Percentiles rank a stretch among this genome's conserved stretches.
Conservation (phyloP, 768 basidiomycete species). For the Mycena metata region DNA sequence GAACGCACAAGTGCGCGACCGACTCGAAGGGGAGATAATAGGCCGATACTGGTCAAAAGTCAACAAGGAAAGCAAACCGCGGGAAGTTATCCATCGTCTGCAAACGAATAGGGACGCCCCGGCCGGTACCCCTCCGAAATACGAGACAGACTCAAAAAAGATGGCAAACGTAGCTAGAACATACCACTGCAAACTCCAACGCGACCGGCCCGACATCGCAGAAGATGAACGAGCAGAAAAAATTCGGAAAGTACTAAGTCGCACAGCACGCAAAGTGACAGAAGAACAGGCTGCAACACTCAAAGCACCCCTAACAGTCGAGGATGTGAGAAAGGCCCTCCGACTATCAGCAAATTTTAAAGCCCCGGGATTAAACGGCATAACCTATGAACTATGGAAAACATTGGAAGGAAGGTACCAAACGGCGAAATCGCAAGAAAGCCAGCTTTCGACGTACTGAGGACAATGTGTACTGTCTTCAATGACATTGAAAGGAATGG, state of each 20-base stretch:
- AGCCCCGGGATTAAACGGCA: background rate
- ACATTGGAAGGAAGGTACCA: background rate
- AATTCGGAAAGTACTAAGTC: background rate
- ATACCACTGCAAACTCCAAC: background rate
- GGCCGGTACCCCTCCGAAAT: background rate
- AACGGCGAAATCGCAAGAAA: background rate
- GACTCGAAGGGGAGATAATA: no score
- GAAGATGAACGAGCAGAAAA: no score
- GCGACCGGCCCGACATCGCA: no score
- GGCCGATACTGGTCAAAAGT: no score
- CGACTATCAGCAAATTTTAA: background rate
- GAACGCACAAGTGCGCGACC: no score
- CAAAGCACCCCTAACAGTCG: background rate
- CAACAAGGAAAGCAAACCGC: no score
- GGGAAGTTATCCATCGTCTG: no score
- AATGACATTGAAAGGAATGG: conserved; percentile 16
- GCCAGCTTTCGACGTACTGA: background rate
- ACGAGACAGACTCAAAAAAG: background rate
- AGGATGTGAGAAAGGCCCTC: background rate
- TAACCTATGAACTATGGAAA: background rate
- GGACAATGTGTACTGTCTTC: background rate
- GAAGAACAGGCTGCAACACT: background rate
- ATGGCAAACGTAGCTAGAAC: background rate
- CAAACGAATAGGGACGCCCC: no score
- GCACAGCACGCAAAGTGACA: background rate